Conservation (phyloP, 805 yeast species). For the Wickerhamomyces xylosicus region DNA sequence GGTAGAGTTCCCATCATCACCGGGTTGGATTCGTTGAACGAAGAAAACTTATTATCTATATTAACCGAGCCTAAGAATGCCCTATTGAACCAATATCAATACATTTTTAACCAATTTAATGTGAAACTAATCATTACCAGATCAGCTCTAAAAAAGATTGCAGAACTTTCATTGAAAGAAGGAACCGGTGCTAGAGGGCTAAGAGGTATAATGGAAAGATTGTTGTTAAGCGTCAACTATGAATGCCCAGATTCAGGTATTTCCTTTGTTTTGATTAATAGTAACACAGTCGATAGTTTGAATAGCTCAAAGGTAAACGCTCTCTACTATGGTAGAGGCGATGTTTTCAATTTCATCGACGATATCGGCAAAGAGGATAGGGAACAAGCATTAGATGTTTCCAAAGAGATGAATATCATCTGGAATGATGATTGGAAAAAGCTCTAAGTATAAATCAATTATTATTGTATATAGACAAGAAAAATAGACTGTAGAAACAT, state of each 20-base stretch:
- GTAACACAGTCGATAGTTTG: conserved; percentile 30
- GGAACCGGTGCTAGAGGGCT: conserved; percentile 58
- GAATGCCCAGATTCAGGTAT: conserved; percentile 52
- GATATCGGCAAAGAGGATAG: conserved; percentile 33
- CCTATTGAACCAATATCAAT: conserved; percentile 39
- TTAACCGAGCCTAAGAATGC: conserved; percentile 48
- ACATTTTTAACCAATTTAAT: conserved; percentile 41
- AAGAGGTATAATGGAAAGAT: conserved; percentile 42
- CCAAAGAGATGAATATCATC: not conserved
- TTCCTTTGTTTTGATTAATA: conserved; percentile 37
- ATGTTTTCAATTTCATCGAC: conserved; percentile 28
- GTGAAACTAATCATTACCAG: conserved; percentile 38
- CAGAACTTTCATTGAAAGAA: conserved; percentile 36
- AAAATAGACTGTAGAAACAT: no score
- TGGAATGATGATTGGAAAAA: not conserved
- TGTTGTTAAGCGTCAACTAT: conserved; percentile 40
- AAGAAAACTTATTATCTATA: conserved; percentile 35
- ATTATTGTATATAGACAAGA: no score
- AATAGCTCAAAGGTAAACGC: conserved; percentile 24
- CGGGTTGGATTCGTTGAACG: conserved; percentile 34
- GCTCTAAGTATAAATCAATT: no score
- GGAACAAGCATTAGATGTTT: conserved; percentile 4
- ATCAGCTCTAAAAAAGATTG: conserved; percentile 36
- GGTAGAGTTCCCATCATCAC: conserved; percentile 51
- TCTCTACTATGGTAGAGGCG: conserved; percentile 35